Evolutionary conservation across 139 green algal genomes (phyloP).

Genomic region (Tetraselmis chui): DNA sequence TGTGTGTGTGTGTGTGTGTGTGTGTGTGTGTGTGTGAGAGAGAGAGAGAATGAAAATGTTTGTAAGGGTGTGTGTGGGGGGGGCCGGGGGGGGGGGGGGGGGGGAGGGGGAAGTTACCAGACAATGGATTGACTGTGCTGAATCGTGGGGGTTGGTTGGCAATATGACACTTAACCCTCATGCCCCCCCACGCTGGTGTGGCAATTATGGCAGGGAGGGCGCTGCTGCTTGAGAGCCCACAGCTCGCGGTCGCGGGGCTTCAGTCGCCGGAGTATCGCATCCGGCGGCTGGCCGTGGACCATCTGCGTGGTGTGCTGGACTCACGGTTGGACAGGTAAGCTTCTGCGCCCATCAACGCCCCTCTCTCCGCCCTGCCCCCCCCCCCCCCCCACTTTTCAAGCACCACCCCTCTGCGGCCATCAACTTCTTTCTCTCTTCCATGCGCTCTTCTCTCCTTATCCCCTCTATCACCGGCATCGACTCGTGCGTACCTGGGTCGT

Average conservation of each 20-base stretch:
- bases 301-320: neutral
- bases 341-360: neutral
- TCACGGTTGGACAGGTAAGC: neutral
- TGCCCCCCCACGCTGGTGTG: neutral
- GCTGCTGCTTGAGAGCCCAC: neutral
- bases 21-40: too few species aligned
- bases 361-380: too few species aligned
- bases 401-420: too few species aligned
- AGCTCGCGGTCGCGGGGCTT: neutral
- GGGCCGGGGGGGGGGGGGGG: too few species aligned
- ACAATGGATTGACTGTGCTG: neutral
- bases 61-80: neutral
- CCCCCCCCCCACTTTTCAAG: neutral
- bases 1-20: too few species aligned
- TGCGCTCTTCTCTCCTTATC: too few species aligned
- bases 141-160: too few species aligned
- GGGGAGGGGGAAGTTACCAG: neutral
- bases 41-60: too few species aligned
- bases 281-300: neutral
- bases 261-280: neutral
- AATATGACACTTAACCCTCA: neutral
- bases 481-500: too few species aligned
- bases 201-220: neutral
- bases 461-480: too few species aligned
- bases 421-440: too few species aligned